Evolutionary conservation across 2,329 filamentous ascomycete species (phyloP), one percentile per base, ranked within the genome.

Genomic region (Aureobasidium sp.): DNA sequence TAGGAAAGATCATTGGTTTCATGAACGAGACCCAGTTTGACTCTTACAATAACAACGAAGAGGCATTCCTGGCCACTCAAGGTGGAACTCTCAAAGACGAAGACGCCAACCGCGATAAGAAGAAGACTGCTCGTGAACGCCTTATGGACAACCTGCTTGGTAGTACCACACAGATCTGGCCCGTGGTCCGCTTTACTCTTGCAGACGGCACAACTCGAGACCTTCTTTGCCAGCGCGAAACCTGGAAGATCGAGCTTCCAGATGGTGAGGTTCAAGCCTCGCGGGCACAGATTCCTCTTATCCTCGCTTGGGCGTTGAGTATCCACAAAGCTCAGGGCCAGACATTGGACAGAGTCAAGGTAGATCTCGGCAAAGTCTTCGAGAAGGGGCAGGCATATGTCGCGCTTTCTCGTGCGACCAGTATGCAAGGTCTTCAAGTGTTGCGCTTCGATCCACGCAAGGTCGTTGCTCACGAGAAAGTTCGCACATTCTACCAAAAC

Each of bases 291-390:
- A 75, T 84, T 5, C 94, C 94, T 0, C 81, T 99, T 56, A 97
- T 99, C 65, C 81, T 99, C 34, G 94, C 94, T 0, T 99, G 94
- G 94, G 94, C 94, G 1, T 78, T 99, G 24, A 96, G 92, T 0
- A 99, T 99, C 64, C 94, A 99, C 79, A 99, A 99, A 76, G 94
- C 94, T 0, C 93, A 97, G 73, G 93, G 93, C 1, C 93, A 97
- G 74, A 97, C 93, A 1, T 78, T 97, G 29, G 92, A 96, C 71
- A 83, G 93, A 56, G 94, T 99, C 64, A 96, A 96, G 71, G 94
- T 99, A 29, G 92, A 99, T 72, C 81, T 99, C 0, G 89, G 91
- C 34, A 88, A 85, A 65, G 90, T 96, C 1, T 99, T 99, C 69
- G 94, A 99, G 73, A 97, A 96, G 74, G 94, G 94, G 0, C 94